Conservation (phyloP, 192 early-diverging fungal species). For the Backusella tarrabulga region DNA sequence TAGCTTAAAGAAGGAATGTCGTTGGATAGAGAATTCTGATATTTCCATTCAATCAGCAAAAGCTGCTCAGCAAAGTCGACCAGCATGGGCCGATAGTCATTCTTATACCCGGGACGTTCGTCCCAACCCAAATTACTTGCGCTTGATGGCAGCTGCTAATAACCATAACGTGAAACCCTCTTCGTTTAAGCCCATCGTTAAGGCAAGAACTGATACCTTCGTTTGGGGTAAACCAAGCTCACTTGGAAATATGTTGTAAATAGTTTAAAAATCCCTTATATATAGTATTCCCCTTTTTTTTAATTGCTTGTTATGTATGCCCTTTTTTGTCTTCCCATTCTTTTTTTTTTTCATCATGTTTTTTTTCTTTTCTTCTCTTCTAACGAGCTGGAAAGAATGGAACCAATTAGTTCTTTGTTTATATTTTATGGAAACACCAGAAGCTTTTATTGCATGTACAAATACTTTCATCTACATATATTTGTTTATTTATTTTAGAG, state of each 20-base stretch:
- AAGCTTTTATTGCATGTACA: slow-evolving; percentile 5
- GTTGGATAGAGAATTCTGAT: slow-evolving; percentile 7
- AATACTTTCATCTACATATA: neutral
- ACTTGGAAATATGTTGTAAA: slow-evolving; percentile 4
- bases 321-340: neutral
- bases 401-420: neutral
- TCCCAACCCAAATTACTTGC: slow-evolving; percentile 5
- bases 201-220: neutral
- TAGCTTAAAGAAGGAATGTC: neutral
- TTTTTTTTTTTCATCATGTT: neutral
- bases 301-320: neutral
- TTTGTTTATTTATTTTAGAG: slow-evolving; percentile 6
- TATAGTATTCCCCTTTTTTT: neutral
- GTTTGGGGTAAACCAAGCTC: neutral
- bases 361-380: neutral
- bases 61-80: neutral
- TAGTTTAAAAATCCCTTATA: neutral
- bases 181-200: neutral
- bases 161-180: neutral
- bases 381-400: neutral
- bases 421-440: slow-evolving; percentile 6
- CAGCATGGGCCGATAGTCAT: neutral
- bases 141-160: neutral
- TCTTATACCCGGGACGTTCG: neutral
- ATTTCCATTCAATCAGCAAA: neutral